Conservation (phyloP, 192 early-diverging fungal species). For the Coemansia sp. region DNA sequence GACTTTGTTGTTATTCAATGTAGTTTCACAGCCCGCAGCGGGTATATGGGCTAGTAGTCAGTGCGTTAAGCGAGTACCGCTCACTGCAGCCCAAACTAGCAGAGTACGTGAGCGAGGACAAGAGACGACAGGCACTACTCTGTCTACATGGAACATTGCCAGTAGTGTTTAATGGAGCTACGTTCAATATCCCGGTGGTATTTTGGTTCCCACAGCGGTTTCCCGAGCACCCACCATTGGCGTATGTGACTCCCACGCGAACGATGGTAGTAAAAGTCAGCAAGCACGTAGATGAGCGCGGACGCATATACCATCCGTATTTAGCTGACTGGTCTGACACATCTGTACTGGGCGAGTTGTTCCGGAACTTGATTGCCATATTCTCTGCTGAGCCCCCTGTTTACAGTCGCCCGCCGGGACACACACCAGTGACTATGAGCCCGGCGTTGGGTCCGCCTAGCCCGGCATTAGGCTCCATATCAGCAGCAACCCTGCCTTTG, state of each 20-base stretch:
- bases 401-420: constrained; percentile 37
- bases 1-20: background rate
- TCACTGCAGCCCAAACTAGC: constrained; percentile 39
- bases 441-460: constrained; percentile 1
- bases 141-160: constrained; percentile 88
- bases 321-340: constrained; percentile 65
- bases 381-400: constrained; percentile 54
- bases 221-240: constrained; percentile 75
- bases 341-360: constrained; percentile 32
- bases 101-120: constrained; percentile 44
- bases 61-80: constrained; percentile 30
- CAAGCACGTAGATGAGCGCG: constrained; percentile 81
- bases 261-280: constrained; percentile 81
- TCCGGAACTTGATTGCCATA: constrained; percentile 33
- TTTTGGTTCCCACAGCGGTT: constrained; percentile 86
- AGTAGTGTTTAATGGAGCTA: constrained; percentile 72
- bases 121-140: constrained; percentile 60
- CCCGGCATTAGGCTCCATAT: constrained; percentile 23
- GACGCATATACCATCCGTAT: constrained; percentile 82
- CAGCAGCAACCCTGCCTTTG: constrained; percentile 30
- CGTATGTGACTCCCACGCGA: constrained; percentile 85
- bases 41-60: constrained; percentile 27
- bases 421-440: constrained; percentile 14
- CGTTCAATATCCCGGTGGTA: constrained; percentile 91
- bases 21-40: constrained; percentile 41